These are phyloP conservation scores for Rhodofomes roseus DNA, from an alignment of 1,284 basidiomycete species.

Conservation along the genomic window DNA sequence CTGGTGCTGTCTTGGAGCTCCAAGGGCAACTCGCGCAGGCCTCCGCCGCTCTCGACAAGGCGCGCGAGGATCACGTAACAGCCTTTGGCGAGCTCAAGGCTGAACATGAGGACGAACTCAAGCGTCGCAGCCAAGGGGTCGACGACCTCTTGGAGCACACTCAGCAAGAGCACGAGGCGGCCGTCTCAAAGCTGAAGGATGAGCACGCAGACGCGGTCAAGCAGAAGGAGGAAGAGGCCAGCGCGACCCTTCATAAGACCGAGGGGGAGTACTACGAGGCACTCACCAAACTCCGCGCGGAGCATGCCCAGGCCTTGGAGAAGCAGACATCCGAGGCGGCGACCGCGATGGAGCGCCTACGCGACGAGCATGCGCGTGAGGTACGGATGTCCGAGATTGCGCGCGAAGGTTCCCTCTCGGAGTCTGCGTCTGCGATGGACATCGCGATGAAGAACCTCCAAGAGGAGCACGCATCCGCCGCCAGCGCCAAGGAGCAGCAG, in stretches of 20 bases:
- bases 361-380: conserved; percentile 67
- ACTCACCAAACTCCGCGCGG: conserved; percentile 64
- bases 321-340: conserved; percentile 57
- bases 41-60: conserved; percentile 25
- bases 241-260: conserved; percentile 54
- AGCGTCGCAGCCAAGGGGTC: conserved; percentile 24
- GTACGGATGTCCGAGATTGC: conserved; percentile 69
- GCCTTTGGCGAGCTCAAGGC: conserved; percentile 32
- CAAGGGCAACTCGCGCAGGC: conserved; percentile 29
- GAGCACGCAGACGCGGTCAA: conserved; percentile 57
- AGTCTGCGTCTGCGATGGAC: conserved; percentile 66
- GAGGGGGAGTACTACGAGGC: conserved; percentile 80
- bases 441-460: conserved; percentile 58
- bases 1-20: conserved; percentile 24
- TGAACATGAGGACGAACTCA: conserved; percentile 35
- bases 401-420: conserved; percentile 67
- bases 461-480: conserved; percentile 63
- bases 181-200: conserved; percentile 42
- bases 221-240: conserved; percentile 55
- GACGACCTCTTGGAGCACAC: conserved; percentile 32
- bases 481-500: conserved; percentile 58
- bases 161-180: conserved; percentile 30
- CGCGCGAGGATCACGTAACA: conserved; percentile 30
- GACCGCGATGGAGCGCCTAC: conserved; percentile 58
- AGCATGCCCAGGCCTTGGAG: conserved; percentile 62